Conservation (phyloP, 106 monocot genomes). For the Dioscorea zingiberensis region DNA sequence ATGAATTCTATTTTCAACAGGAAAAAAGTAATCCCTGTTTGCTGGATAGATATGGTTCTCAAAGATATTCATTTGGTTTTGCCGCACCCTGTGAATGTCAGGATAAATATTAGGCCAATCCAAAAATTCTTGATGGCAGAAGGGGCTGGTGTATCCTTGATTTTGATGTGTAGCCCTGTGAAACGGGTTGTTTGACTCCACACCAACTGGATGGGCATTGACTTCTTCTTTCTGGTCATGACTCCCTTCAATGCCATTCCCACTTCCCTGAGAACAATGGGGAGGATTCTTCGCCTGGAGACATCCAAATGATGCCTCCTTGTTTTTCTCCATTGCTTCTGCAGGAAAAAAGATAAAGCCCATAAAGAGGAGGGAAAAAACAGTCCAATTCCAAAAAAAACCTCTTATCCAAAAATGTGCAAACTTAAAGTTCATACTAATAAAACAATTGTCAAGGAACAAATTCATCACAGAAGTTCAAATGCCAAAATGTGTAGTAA, state of each 20-base stretch:
- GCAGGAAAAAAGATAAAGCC: slow-evolving; percentile 12
- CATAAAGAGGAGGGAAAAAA: background rate
- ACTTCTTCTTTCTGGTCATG: slow-evolving; percentile 34
- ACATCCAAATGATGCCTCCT: slow-evolving; percentile 50
- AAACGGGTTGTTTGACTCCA: slow-evolving; percentile 16
- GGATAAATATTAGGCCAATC: slow-evolving; percentile 35
- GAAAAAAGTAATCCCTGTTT: slow-evolving; percentile 37
- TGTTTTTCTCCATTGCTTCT: slow-evolving; percentile 57
- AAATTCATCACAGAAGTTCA: no score
- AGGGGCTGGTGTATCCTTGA: slow-evolving; percentile 30
- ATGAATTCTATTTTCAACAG: slow-evolving; percentile 50
- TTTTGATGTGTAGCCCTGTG: slow-evolving; percentile 30
- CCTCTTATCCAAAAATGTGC: background rate
- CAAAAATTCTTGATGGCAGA: slow-evolving; percentile 40
- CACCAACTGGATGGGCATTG: slow-evolving; percentile 7
- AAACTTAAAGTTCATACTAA: background rate
- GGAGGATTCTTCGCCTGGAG: slow-evolving; percentile 29
- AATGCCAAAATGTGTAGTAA: no score
- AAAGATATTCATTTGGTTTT: slow-evolving; percentile 23
- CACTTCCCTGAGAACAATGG: slow-evolving; percentile 29
- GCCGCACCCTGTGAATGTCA: slow-evolving; percentile 35
- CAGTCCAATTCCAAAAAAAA: background rate
- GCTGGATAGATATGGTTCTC: slow-evolving; percentile 41
- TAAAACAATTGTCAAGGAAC: background rate
- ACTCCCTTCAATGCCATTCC: slow-evolving; percentile 38